A percentile compares a stretch with the other conserved stretches of the same genome.
Evolutionary conservation across 176 grass and related monocot genomes (phyloP).

Genomic region (Phyllostachys edulis): DNA sequence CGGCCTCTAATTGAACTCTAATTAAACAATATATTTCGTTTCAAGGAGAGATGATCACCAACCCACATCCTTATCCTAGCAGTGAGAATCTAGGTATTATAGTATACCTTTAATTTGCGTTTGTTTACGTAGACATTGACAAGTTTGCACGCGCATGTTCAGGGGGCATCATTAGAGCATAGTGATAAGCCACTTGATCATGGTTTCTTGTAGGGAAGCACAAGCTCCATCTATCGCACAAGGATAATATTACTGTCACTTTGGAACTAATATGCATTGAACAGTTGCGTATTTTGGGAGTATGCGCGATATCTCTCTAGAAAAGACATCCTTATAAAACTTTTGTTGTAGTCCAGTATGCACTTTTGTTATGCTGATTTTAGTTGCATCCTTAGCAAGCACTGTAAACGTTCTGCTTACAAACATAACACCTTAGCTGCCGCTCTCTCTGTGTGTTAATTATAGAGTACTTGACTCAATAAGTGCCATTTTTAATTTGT

Average conservation of each 20-base stretch:
- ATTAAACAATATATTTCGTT: slow-evolving; percentile 19
- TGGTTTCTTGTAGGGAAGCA: slow-evolving; percentile 49
- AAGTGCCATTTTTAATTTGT: too few species aligned
- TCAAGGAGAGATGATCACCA: slow-evolving; percentile 27
- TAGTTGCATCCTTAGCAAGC: neutral
- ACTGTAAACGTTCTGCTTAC: too few species aligned
- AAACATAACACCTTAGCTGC: too few species aligned
- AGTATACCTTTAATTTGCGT: neutral
- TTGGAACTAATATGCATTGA: slow-evolving; percentile 2
- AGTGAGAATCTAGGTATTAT: slow-evolving; percentile 41
- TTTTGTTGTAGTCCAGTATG: neutral
- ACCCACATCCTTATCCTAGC: slow-evolving; percentile 50
- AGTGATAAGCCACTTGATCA: slow-evolving; percentile 33
- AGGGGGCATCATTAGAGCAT: slow-evolving; percentile 24
- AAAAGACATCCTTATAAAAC: neutral
- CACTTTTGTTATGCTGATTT: neutral
- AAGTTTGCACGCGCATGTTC: slow-evolving; percentile 21
- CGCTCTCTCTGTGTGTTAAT: too few species aligned
- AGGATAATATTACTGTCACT: neutral
- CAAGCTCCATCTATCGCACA: neutral
- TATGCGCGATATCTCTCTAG: neutral
- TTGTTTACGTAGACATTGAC: slow-evolving; percentile 15
- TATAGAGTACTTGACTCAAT: too few species aligned
- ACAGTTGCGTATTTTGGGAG: neutral
- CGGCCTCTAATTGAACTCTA: slow-evolving; percentile 1